These are phyloP conservation scores for Sclerotinia minor DNA, from an alignment of 2,329 filamentous ascomycete species.

Conservation along the genomic window DNA sequence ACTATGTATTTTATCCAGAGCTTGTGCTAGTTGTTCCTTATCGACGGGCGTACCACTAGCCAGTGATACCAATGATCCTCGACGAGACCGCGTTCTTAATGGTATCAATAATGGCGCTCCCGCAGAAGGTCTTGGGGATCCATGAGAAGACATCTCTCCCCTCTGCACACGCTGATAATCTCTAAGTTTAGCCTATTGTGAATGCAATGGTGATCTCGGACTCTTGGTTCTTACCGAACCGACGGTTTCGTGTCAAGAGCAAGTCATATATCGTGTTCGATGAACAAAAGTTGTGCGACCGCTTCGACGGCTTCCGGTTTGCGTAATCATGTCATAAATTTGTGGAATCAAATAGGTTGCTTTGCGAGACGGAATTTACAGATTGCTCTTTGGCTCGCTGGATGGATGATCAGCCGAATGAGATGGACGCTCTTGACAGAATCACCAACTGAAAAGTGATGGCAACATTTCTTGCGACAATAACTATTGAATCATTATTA, in stretches of 20 bases:
- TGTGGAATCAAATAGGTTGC: constrained; percentile 5
- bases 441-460: constrained; percentile 17
- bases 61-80: constrained; percentile 52
- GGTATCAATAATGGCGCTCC: constrained; percentile 31
- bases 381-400: constrained; percentile 10
- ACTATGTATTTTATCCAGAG: constrained; percentile 84
- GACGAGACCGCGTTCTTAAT: constrained; percentile 40
- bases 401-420: constrained; percentile 8
- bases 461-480: constrained; percentile 23
- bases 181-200: background rate
- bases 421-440: constrained; percentile 15
- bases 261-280: constrained; percentile 13
- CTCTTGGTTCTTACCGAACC: constrained; percentile 12
- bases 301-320: constrained; percentile 18
- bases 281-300: constrained; percentile 16
- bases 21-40: constrained; percentile 72
- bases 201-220: background rate
- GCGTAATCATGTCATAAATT: constrained; percentile 22
- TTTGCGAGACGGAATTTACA: constrained; percentile 3
- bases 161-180: background rate
- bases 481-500: background rate
- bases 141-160: constrained; percentile 38
- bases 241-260: constrained; percentile 8
- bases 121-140: constrained; percentile 35
- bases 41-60: constrained; percentile 56